A percentile compares a stretch with the other conserved stretches of the same genome.
Conservation (phyloP, 1,284 basidiomycete genomes). For the Ustilago loliicola region DNA sequence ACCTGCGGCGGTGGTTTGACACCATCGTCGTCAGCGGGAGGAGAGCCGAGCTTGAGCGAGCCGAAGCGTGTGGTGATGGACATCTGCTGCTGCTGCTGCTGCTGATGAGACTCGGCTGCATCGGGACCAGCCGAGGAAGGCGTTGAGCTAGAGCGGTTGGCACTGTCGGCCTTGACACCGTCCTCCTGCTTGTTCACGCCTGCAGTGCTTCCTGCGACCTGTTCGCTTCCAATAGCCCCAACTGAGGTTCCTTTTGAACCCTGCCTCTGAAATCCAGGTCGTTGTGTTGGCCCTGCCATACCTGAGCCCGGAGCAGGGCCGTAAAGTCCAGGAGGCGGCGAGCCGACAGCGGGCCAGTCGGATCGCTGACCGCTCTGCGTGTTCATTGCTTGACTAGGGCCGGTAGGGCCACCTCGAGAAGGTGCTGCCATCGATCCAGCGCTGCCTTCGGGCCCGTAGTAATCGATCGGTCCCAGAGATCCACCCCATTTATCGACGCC, state of each 20-base stretch:
- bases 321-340: slow-evolving; percentile 51
- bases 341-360: slow-evolving; percentile 58
- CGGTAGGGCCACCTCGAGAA: slow-evolving; percentile 9
- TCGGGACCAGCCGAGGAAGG: slow-evolving; percentile 40
- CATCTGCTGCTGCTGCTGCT: slow-evolving; percentile 6
- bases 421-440: slow-evolving; percentile 26
- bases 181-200: slow-evolving; percentile 42
- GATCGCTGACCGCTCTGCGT: slow-evolving; percentile 26
- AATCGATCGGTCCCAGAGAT: slow-evolving; percentile 62
- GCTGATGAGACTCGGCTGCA: slow-evolving; percentile 17
- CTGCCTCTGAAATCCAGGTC: slow-evolving; percentile 43
- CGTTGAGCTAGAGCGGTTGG: slow-evolving; percentile 18
- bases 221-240: slow-evolving; percentile 14
- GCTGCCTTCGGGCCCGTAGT: slow-evolving; percentile 51
- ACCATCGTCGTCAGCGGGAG: slow-evolving; percentile 31
- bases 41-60: slow-evolving; percentile 51
- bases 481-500: slow-evolving; percentile 55
- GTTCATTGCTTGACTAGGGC: slow-evolving; percentile 13
- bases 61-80: slow-evolving; percentile 49
- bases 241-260: slow-evolving; percentile 36
- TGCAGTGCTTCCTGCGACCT: neutral
- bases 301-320: slow-evolving; percentile 1
- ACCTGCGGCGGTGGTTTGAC: slow-evolving; percentile 24
- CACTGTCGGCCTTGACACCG: slow-evolving; percentile 28
- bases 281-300: slow-evolving; percentile 8